Conservation (phyloP, 2,329 filamentous ascomycete species). For the Myriosclerotinia scirpicola region DNA sequence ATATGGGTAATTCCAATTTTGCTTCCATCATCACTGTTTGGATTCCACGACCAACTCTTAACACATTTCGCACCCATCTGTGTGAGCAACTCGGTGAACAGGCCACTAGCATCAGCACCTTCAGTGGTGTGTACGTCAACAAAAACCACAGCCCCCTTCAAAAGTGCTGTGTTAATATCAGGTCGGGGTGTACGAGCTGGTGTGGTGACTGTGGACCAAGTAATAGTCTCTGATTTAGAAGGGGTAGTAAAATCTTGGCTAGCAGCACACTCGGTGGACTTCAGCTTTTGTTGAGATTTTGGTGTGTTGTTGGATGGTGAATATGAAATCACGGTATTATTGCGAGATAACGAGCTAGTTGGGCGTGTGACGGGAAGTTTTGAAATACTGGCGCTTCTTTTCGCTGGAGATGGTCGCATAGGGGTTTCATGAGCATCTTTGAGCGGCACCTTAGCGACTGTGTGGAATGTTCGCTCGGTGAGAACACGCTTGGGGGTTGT, state of each 20-base stretch:
- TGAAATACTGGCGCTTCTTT: conserved; percentile 47
- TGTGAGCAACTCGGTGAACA: conserved; percentile 75
- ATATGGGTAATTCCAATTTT: conserved; percentile 83
- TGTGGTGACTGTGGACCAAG: conserved; percentile 56
- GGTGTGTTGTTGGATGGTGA: conserved; percentile 49
- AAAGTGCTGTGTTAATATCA: conserved; percentile 53
- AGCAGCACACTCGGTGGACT: conserved; percentile 16
- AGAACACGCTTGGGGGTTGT: conserved; percentile 36
- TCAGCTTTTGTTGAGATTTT: conserved; percentile 11
- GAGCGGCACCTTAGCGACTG: conserved; percentile 74
- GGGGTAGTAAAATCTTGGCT: conserved; percentile 34
- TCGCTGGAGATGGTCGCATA: conserved; percentile 41
- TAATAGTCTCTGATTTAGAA: conserved; percentile 48
- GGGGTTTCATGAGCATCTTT: conserved; percentile 59
- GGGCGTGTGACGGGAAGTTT: conserved; percentile 47
- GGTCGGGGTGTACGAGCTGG: conserved; percentile 57
- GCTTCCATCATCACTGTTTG: conserved; percentile 38
- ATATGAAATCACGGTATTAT: conserved; percentile 55
- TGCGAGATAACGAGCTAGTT: conserved; percentile 46
- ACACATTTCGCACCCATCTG: conserved; percentile 82
- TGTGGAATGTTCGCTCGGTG: conserved; percentile 56
- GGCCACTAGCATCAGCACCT: conserved; percentile 75
- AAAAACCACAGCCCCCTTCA: conserved; percentile 73
- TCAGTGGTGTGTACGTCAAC: conserved; percentile 83
- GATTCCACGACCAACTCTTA: conserved; percentile 73